These are phyloP conservation scores for Telfairia occidentalis DNA, from an alignment of 331 rosid genomes.

Conservation along the genomic window DNA sequence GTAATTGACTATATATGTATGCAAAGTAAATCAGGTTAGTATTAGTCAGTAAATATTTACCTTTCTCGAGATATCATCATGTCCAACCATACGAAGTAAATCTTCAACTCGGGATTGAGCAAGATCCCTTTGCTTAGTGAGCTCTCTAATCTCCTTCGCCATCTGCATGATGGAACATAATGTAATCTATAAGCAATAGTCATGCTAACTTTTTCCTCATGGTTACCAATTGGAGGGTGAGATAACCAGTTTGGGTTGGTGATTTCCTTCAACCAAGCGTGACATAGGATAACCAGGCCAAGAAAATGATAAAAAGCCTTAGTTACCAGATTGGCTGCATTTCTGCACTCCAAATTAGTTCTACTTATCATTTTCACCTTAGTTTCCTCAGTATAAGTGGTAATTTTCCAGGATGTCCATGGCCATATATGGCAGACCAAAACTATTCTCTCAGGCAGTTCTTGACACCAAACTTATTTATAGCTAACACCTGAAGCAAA, in stretches of 20 bases:
- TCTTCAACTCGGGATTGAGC: constrained; percentile 88
- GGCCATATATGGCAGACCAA: background rate
- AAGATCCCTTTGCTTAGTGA: constrained; percentile 79
- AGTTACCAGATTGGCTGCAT: too few species aligned
- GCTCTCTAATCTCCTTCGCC: constrained; percentile 80
- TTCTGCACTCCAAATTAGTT: too few species aligned
- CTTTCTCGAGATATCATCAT: constrained; percentile 49
- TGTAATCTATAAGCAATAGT: background rate
- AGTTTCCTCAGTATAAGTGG: too few species aligned
- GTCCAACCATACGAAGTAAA: constrained; percentile 53
- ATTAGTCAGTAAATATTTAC: constrained; percentile 25
- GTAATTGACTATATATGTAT: background rate
- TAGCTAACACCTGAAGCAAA: background rate
- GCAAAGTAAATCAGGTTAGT: constrained; percentile 11
- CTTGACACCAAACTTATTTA: background rate
- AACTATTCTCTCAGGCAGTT: background rate
- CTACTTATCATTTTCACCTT: too few species aligned
- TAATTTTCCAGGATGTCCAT: background rate
- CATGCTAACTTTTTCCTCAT: background rate
- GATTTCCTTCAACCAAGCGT: background rate
- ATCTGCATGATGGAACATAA: constrained; percentile 42
- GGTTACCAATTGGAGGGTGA: background rate
- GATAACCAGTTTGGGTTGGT: background rate
- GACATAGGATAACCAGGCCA: too few species aligned
- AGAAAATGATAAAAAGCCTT: too few species aligned